Evolutionary conservation across 257 asterid genomes (phyloP).

Genomic region (Solanum sejunctum): DNA sequence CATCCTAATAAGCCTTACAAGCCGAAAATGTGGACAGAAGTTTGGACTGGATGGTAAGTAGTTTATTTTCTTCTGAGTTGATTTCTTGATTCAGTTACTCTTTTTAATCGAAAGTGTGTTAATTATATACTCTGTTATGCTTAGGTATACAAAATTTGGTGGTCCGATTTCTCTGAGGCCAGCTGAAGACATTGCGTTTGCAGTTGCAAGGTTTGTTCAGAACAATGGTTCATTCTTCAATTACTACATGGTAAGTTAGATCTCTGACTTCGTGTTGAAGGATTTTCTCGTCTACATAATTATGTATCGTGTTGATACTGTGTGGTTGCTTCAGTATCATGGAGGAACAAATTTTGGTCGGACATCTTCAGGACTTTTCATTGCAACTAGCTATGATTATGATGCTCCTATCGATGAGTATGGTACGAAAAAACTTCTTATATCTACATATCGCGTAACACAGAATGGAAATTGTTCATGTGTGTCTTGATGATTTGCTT

Average conservation of each 20-base stretch:
- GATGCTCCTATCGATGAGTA: slow-evolving; percentile 93
- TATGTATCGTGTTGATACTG: neutral
- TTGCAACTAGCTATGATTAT: slow-evolving; percentile 81
- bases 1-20: slow-evolving; percentile 64
- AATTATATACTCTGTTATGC: neutral
- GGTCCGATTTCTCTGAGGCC: slow-evolving; percentile 72
- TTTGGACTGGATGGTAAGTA: slow-evolving; percentile 85
- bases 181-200: slow-evolving; percentile 79
- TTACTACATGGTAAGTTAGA: slow-evolving; percentile 69
- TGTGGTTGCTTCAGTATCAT: slow-evolving; percentile 44
- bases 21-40: slow-evolving; percentile 95
- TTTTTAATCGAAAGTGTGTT: neutral
- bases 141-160: slow-evolving; percentile 69
- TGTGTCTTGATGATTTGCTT: neutral
- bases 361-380: slow-evolving; percentile 65
- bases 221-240: slow-evolving; percentile 87
- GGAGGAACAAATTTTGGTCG: slow-evolving; percentile 93
- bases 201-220: slow-evolving; percentile 82
- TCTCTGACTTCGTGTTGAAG: neutral
- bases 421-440: slow-evolving; percentile 26
- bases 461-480: neutral
- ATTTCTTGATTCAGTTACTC: neutral
- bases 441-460: neutral
- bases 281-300: too few species aligned
- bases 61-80: neutral